Percentiles rank a stretch among this genome's conserved stretches.
Conservation (phyloP, 1,284 basidiomycete genomes). For the Athelia sp. region DNA sequence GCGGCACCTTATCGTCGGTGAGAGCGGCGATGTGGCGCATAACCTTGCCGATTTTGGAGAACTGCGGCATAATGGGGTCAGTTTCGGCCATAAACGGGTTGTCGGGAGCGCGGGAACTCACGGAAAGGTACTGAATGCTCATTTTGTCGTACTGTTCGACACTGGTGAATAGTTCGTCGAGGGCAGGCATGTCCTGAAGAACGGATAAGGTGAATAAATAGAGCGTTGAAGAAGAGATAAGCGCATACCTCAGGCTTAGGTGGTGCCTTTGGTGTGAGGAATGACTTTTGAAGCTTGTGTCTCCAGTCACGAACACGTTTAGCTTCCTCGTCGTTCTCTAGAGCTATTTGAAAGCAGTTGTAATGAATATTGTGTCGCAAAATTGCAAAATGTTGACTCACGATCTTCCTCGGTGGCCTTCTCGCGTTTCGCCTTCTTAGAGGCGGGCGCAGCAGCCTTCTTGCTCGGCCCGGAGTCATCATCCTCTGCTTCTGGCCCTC, state of each 20-base stretch:
- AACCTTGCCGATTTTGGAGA: constrained; percentile 97
- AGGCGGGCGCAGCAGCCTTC: constrained; percentile 52
- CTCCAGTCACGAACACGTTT: constrained; percentile 81
- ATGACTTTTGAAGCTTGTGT: constrained; percentile 86
- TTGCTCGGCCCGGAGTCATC: constrained; percentile 49
- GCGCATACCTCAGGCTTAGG: constrained; percentile 51
- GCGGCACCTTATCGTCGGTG: constrained; percentile 62
- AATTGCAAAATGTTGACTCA: constrained; percentile 22
- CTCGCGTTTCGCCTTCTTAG: constrained; percentile 64
- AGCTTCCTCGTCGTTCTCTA: constrained; percentile 66
- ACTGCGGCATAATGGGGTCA: constrained; percentile 35
- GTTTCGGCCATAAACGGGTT: constrained; percentile 16
- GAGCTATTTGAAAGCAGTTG: constrained; percentile 24
- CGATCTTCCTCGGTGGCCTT: constrained; percentile 60
- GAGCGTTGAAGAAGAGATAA: neutral
- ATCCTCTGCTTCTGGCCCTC: constrained; percentile 38
- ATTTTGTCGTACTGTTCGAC: constrained; percentile 84
- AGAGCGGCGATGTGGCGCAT: constrained; percentile 91
- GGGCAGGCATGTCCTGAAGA: constrained; percentile 69
- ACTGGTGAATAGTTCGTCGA: constrained; percentile 75
- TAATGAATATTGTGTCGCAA: constrained; percentile 4
- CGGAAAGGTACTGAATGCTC: constrained; percentile 79
- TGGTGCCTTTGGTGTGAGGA: constrained; percentile 59
- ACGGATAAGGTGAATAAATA: constrained; percentile 8
- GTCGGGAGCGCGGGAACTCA: constrained; percentile 32